Evolutionary conservation across 257 asterid species (phyloP).

Genomic region (Ilex aquifolium): DNA sequence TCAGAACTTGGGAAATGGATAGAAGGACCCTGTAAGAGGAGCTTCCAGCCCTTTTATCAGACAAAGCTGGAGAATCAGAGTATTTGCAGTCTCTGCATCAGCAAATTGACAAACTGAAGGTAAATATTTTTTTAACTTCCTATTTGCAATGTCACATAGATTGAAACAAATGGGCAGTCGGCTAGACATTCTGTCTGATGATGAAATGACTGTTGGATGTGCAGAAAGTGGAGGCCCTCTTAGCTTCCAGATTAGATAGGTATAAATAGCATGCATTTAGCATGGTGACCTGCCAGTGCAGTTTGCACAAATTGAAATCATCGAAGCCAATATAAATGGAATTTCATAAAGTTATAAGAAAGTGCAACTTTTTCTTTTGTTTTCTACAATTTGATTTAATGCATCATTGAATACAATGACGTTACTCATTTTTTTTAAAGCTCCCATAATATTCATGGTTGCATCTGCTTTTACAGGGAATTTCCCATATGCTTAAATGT

Average conservation of each 20-base stretch:
- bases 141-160: too few species aligned
- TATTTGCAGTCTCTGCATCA: constrained; percentile 64
- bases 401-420: not conserved
- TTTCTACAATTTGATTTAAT: not conserved
- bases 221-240: too few species aligned
- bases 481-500: constrained; percentile 52
- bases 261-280: not conserved
- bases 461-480: constrained; percentile 36
- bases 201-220: too few species aligned
- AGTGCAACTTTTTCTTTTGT: not conserved
- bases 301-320: too few species aligned
- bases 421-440: too few species aligned
- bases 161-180: too few species aligned
- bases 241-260: too few species aligned
- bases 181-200: too few species aligned
- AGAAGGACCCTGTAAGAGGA: constrained; percentile 52
- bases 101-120: constrained; percentile 66
- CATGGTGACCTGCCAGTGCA: not conserved
- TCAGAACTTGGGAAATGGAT: constrained; percentile 57
- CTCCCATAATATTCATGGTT: not conserved
- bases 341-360: not conserved
- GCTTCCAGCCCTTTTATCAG: constrained; percentile 63
- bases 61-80: constrained; percentile 68
- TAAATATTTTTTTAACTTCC: constrained; percentile 26
- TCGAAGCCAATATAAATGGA: not conserved